Evolutionary conservation across 257 asterid genomes (phyloP).

Genomic region (Buddleja alternifolia): DNA sequence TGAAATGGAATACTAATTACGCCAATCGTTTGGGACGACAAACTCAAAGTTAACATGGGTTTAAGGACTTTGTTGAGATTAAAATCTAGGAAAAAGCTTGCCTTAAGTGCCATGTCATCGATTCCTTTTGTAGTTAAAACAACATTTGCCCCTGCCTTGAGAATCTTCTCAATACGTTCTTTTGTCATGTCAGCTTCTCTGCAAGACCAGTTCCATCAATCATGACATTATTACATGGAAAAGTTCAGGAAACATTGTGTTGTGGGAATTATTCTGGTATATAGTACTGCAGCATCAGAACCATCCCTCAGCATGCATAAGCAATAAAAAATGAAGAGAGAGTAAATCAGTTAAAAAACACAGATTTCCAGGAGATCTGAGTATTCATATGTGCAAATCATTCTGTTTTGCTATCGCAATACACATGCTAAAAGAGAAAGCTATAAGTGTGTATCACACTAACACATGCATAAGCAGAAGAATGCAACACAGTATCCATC

Average conservation of each 20-base stretch:
- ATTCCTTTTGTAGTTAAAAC: constrained; percentile 92
- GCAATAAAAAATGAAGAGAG: too few species aligned
- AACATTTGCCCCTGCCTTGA: constrained; percentile 97
- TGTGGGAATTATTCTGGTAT: too few species aligned
- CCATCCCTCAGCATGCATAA: too few species aligned
- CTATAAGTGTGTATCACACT: background rate
- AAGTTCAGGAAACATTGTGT: too few species aligned
- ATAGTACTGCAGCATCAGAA: too few species aligned
- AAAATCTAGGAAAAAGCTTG: constrained; percentile 31
- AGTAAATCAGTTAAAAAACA: too few species aligned
- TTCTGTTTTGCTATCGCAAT: too few species aligned
- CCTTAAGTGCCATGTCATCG: constrained; percentile 99
- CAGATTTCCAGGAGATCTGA: too few species aligned
- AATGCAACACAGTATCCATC: background rate
- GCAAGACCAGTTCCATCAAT: constrained; percentile 30
- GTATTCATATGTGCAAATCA: too few species aligned
- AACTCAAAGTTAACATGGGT: background rate
- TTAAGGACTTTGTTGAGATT: background rate
- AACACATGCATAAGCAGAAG: too few species aligned
- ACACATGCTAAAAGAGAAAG: background rate
- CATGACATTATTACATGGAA: constrained; percentile 8
- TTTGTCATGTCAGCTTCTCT: constrained; percentile 98
- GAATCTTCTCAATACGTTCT: constrained; percentile 91
- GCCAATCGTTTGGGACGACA: background rate
- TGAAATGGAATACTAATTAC: background rate